Percentiles rank a stretch among this genome's conserved stretches.
phyloP scores from a whole-genome alignment of 1,139 yeast species.

The Casaregolazyma lundiana region DNA sequence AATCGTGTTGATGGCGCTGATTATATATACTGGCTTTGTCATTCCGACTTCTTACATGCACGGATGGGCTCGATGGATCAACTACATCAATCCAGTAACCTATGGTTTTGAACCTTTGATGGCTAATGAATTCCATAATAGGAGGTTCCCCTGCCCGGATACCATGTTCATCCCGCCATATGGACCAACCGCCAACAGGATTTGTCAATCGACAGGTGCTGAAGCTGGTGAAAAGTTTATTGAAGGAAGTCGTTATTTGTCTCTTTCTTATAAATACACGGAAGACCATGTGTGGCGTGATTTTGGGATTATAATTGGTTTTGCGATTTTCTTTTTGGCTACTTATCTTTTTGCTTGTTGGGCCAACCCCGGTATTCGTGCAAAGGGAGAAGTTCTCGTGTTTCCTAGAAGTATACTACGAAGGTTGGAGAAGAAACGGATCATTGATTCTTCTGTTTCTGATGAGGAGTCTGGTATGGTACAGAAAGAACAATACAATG shows the following conservation, averaged over 20 bases:
- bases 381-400: constrained; percentile 56
- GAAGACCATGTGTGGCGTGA: constrained; percentile 62
- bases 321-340: constrained; percentile 47
- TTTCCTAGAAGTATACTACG: constrained; percentile 42
- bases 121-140: constrained; percentile 53
- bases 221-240: constrained; percentile 43
- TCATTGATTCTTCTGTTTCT: constrained; percentile 16
- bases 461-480: constrained; percentile 24
- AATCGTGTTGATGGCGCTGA: constrained; percentile 47
- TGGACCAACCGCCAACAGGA: constrained; percentile 40
- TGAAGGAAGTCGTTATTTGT: constrained; percentile 46
- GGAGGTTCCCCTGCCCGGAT: constrained; percentile 43
- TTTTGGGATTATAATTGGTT: constrained; percentile 56
- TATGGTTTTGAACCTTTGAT: constrained; percentile 54
- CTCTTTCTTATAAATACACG: constrained; percentile 37
- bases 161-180: constrained; percentile 46
- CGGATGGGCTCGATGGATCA: constrained; percentile 63
- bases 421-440: constrained; percentile 27
- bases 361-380: constrained; percentile 45
- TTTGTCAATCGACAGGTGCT: constrained; percentile 48
- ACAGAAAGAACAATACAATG: constrained; percentile 14
- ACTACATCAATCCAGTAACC: constrained; percentile 52
- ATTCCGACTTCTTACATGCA: constrained; percentile 55
- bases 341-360: constrained; percentile 49
- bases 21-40: constrained; percentile 58